Evolutionary conservation across 192 early-diverging fungal genomes (phyloP), one percentile per base, ranked within the genome.

Genomic region (Linnemannia hyalina): DNA sequence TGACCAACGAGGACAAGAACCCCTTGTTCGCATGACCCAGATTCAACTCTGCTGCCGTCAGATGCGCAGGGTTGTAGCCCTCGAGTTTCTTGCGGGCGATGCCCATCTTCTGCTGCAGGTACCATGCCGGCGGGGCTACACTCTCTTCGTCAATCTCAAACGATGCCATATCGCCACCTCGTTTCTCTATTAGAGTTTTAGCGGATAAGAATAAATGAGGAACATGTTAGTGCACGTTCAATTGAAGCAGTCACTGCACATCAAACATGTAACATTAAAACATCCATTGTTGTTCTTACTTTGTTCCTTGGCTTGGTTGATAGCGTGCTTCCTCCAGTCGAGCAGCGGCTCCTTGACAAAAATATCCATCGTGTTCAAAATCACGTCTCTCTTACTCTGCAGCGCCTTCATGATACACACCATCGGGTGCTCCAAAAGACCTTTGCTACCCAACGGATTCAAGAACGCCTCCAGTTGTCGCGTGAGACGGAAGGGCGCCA

Each of bases 331-430:
- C 40, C 93, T 88, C 96, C 96, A 96, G 72, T 96, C 95, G 73
- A 96, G 82, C n/a, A 96, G 79, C 3, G 96, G 96, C 69, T 96
- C 96, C 75, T 96, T 95, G 42, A 95, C 91, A 83, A 96, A 96
- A 23, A 96, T 92, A 80, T 95, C 92, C 90, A 96, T 92, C 0
- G 92, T 93, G 74, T 96, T 96, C 74, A 96, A 36, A 13, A 96
- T 82, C 2, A 92, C 87, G 9, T 95, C 93, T 73, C 92, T 93
- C 36, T 89, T 88, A 18, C 88, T 82, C 69, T 91, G 92, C 38
- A 96, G 79, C 0, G 92, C 95, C 77, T 90, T 80, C 81, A 96
- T 74, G 8, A 93, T 89, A 82, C 93, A 90, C 42, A 93, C 90
- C 96, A 96, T 96, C 2, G 94, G 90, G 60, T 90, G 82, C 72